phyloP scores from a whole-genome alignment of 176 grass and related monocot genomes.

The Neostapfia colusana region DNA sequence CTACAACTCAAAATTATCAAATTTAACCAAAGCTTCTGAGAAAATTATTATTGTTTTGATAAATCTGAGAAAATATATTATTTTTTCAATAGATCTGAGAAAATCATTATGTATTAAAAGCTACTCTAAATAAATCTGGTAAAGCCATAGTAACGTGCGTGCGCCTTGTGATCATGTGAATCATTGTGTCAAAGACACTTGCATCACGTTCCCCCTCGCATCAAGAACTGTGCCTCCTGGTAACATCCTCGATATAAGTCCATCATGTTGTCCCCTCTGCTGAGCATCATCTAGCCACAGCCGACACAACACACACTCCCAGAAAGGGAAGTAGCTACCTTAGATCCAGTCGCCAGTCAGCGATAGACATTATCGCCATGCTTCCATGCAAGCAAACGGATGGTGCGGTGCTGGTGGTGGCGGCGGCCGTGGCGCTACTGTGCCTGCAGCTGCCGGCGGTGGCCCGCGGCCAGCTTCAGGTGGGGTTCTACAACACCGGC shows the following conservation, averaged over 20 bases:
- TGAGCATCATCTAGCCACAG: background rate
- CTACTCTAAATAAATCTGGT: no score
- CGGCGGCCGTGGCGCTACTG: background rate
- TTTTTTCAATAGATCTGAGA: no score
- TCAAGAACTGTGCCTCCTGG: background rate
- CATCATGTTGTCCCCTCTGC: background rate
- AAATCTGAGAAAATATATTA: no score
- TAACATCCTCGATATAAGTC: slow-evolving; percentile 23
- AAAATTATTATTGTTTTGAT: no score
- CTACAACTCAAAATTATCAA: background rate
- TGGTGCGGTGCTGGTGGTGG: background rate
- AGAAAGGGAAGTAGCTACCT: background rate
- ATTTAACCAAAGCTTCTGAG: no score
- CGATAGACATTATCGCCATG: background rate
- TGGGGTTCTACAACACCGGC: slow-evolving; percentile 71
- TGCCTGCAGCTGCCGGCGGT: slow-evolving; percentile 39
- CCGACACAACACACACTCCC: background rate
- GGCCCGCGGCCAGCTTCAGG: slow-evolving; percentile 36
- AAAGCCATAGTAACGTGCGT: no score
- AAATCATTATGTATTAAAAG: no score
- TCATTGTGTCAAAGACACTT: background rate
- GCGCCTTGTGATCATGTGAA: no score
- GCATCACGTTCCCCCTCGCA: background rate
- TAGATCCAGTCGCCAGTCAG: slow-evolving; percentile 8
- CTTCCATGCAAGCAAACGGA: background rate